A percentile compares a stretch with the other conserved stretches of the same genome.
These are phyloP conservation scores for Serendipita sp. DNA, from an alignment of 768 basidiomycete genomes.

Conservation along the genomic window DNA sequence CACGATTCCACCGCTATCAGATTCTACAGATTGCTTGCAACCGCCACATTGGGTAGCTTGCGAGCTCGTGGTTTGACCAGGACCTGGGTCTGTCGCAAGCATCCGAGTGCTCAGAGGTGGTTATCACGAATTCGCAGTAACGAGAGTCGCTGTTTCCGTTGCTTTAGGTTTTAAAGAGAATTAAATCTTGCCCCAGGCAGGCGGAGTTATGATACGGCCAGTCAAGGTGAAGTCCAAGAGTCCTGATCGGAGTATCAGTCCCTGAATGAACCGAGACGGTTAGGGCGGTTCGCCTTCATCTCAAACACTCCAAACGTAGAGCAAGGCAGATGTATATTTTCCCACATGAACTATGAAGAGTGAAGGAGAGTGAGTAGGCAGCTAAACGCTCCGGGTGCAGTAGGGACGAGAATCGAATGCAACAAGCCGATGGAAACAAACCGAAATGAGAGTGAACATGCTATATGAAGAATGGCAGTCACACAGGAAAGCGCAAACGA, in stretches of 20 bases:
- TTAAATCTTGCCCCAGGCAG: too few species aligned
- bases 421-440: neutral
- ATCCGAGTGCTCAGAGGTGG: neutral
- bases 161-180: too few species aligned
- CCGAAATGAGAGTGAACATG: neutral
- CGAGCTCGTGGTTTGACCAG: neutral
- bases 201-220: too few species aligned
- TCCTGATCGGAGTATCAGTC: too few species aligned
- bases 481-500: neutral
- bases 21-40: conserved; percentile 64
- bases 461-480: neutral
- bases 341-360: neutral
- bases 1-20: conserved; percentile 69
- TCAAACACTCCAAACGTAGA: too few species aligned
- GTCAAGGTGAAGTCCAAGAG: too few species aligned
- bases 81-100: neutral
- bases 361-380: neutral
- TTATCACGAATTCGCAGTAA: too few species aligned
- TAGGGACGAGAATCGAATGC: neutral
- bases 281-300: too few species aligned
- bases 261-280: too few species aligned
- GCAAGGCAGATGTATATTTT: neutral
- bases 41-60: conserved; percentile 43
- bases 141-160: too few species aligned
- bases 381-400: neutral